These are phyloP conservation scores for Wallacemonas sp. DNA, from an alignment of 208 protist genomes.

Conservation along the genomic window DNA sequence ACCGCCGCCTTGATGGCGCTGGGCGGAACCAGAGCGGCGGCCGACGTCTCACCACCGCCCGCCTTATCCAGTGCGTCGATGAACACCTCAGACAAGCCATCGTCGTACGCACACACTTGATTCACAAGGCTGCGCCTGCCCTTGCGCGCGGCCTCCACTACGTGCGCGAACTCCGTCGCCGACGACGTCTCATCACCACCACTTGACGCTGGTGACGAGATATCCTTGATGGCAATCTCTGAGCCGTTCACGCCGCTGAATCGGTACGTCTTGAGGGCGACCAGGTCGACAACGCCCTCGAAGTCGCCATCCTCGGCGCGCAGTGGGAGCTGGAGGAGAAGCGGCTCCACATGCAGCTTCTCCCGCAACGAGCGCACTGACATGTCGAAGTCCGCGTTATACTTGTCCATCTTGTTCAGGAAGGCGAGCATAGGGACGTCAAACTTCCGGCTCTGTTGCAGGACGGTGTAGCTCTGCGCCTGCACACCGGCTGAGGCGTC, in stretches of 20 bases:
- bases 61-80: slow-evolving; percentile 66
- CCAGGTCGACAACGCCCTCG: slow-evolving; percentile 85
- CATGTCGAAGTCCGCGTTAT: slow-evolving; percentile 81
- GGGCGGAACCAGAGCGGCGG: slow-evolving; percentile 57
- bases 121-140: slow-evolving; percentile 55
- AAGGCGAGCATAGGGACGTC: slow-evolving; percentile 87
- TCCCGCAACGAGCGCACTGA: slow-evolving; percentile 68
- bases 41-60: slow-evolving; percentile 65
- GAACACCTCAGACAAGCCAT: slow-evolving; percentile 59
- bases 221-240: slow-evolving; percentile 21
- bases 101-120: slow-evolving; percentile 67
- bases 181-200: too few species aligned
- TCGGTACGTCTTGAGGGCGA: slow-evolving; percentile 52
- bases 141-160: slow-evolving; percentile 27
- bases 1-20: slow-evolving; percentile 56
- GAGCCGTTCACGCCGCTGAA: slow-evolving; percentile 72
- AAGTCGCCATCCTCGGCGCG: slow-evolving; percentile 70
- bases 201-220: too few species aligned
- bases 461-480: slow-evolving; percentile 89
- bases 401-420: slow-evolving; percentile 97
- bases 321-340: slow-evolving; percentile 91
- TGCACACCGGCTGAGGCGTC: slow-evolving; percentile 96
- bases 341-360: slow-evolving; percentile 79
- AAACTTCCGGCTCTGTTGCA: slow-evolving; percentile 86
- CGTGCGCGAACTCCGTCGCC: slow-evolving; percentile 53